Percentiles rank a stretch among this genome's conserved stretches.
Conservation (phyloP, 768 basidiomycete species). For the Inosperma sp. region DNA sequence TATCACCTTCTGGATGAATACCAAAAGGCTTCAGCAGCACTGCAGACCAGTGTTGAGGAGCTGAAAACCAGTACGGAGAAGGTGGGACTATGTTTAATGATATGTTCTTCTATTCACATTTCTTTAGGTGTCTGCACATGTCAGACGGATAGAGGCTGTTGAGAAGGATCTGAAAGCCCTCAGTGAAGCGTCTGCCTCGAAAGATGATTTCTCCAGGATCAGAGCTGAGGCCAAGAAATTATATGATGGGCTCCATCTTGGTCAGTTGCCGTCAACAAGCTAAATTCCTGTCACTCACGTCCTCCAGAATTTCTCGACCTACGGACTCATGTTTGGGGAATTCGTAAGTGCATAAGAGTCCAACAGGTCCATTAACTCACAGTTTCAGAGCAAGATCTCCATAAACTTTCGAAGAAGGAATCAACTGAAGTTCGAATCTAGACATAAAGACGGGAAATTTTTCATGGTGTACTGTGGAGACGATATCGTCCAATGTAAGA, state of each 20-base stretch:
- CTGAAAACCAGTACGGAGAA: conserved; percentile 79
- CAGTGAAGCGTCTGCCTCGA: conserved; percentile 57
- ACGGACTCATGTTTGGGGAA: conserved; percentile 80
- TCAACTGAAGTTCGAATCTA: conserved; percentile 55
- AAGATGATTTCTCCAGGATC: conserved; percentile 75
- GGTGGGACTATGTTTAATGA: conserved; percentile 34
- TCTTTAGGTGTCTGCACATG: conserved; percentile 72
- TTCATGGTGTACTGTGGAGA: no score
- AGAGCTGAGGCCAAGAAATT: conserved; percentile 83
- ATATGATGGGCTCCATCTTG: conserved; percentile 78
- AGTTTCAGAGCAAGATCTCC: conserved; percentile 70
- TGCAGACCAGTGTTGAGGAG: conserved; percentile 86
- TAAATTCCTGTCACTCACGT: no score
- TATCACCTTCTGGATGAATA: conserved; percentile 90
- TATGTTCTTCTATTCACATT: neutral
- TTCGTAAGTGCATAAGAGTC: conserved; percentile 52
- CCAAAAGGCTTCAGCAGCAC: conserved; percentile 77
- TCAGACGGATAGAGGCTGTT: conserved; percentile 77
- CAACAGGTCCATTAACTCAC: neutral
- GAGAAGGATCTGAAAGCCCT: conserved; percentile 86
- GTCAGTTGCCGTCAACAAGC: conserved; percentile 35
- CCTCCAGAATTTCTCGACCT: conserved; percentile 85
- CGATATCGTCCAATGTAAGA: no score
- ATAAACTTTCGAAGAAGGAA: conserved; percentile 66
- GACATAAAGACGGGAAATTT: no score